phyloP scores from a whole-genome alignment of 306 rosid genomes.

The Morella rubra region DNA sequence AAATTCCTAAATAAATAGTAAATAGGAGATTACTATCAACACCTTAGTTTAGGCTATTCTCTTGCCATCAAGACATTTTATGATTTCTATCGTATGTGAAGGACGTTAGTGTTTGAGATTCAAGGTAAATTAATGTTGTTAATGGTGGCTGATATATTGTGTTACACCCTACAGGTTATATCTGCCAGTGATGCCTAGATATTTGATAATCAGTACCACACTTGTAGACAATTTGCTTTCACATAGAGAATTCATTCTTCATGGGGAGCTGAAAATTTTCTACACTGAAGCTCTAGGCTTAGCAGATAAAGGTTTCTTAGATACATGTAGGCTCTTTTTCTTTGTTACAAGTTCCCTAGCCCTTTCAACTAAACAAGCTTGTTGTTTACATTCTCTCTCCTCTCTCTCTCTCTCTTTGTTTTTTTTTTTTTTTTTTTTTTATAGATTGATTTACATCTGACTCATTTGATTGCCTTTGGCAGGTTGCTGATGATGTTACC shows the following conservation, averaged over 20 bases:
- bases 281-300: no score
- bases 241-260: background rate
- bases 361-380: no score
- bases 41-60: background rate
- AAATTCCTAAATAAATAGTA: background rate
- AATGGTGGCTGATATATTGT: background rate
- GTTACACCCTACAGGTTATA: background rate
- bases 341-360: no score
- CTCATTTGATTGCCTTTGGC: conserved; percentile 24
- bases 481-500: conserved; percentile 80
- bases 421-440: conserved; percentile 21
- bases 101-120: background rate
- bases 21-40: background rate
- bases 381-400: no score
- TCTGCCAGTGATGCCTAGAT: background rate
- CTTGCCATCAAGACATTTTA: background rate
- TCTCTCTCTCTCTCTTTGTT: background rate
- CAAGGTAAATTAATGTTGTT: background rate
- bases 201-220: background rate
- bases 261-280: no score
- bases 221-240: background rate
- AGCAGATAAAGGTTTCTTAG: background rate
- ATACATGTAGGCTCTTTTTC: no score
- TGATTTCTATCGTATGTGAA: background rate
- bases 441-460: conserved; percentile 7